Evolutionary conservation across 1,284 basidiomycete species (phyloP).

Genomic region (Leccinum subrobustum): DNA sequence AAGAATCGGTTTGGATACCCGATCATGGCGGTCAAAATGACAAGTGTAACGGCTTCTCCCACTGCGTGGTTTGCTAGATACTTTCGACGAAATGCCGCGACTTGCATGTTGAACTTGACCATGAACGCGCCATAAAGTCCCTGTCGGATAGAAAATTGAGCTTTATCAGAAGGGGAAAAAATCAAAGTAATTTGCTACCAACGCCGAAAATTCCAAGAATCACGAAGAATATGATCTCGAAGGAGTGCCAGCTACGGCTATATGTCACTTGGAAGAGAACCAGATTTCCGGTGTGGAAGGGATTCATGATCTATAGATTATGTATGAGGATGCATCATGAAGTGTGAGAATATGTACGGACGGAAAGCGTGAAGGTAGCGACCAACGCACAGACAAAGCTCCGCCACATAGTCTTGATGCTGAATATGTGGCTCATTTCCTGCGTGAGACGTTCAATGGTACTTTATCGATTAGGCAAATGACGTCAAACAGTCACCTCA

Average conservation of each 20-base stretch:
- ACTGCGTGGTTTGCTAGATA: conserved; percentile 84
- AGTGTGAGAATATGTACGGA: conserved; percentile 42
- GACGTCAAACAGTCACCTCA: conserved; percentile 46
- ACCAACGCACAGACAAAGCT: conserved; percentile 97
- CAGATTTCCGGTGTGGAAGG: conserved; percentile 96
- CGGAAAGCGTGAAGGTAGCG: conserved; percentile 93
- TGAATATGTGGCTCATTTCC: conserved; percentile 98
- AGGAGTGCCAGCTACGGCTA: conserved; percentile 98
- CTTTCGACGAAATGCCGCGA: conserved; percentile 90
- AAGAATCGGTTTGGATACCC: conserved; percentile 96
- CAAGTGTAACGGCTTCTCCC: conserved; percentile 86
- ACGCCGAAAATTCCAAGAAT: conserved; percentile 96
- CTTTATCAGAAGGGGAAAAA: neutral
- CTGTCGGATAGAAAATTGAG: conserved; percentile 41
- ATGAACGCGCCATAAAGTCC: conserved; percentile 97
- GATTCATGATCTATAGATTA: conserved; percentile 84
- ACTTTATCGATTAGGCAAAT: conserved; percentile 1
- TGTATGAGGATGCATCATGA: conserved; percentile 18
- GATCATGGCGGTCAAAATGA: conserved; percentile 86
- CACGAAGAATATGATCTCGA: conserved; percentile 96
- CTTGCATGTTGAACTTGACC: conserved; percentile 96
- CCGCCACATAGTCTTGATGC: conserved; percentile 97
- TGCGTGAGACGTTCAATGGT: conserved; percentile 33
- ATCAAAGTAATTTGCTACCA: conserved; percentile 28
- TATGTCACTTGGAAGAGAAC: conserved; percentile 98